Evolutionary conservation across 2,329 filamentous ascomycete species (phyloP), one percentile per base, ranked within the genome.

Genomic region (Xylariales sp.): DNA sequence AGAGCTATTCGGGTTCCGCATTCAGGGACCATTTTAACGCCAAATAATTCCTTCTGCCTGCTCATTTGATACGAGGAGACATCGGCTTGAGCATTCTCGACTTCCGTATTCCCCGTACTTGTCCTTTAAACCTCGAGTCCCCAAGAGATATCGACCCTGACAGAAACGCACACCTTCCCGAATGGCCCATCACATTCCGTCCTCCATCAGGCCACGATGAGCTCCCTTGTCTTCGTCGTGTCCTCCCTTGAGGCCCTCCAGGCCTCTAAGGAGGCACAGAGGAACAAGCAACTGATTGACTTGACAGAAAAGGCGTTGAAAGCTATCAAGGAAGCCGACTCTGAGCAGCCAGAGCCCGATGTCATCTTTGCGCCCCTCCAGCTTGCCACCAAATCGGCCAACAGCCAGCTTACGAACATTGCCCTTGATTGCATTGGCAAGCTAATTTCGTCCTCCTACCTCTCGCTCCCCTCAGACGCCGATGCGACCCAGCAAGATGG

Each of bases 401-500:
- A 88, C 54, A 83, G 91, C 37, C 81, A 88, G 41, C 74, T 98
- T 32, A 87, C 89, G 43, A 95, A 89, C 16, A 87, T 86, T 25
- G 90, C 93, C 6, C 79, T 98, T 55, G 93, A 98, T 65, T 97
- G 91, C 65, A 96, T 98, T 54, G 93, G 94, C 54, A 98, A 98
- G 70, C 81, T 98, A 46, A 97, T 97, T 59, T 96, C 91, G 54
- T 98, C 95, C 62, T 95, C 93, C 14, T 97, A 97, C 71, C 97
- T 98, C 63, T 91, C 91, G 33, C 78, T 88, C 34, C 77, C 83
- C 24, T 70, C 69, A 36, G 63, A 65, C 16, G 61, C 66, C 40
- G 65, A 56, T 35, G 55, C 63, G 25, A 64, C 69, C n/a, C 46
- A 63, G 39, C 61, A 69, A 47, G 65, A 71, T 48, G 63, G 62